Conservation (phyloP, 163 green algal genomes). For the Scenedesmus sp. region DNA sequence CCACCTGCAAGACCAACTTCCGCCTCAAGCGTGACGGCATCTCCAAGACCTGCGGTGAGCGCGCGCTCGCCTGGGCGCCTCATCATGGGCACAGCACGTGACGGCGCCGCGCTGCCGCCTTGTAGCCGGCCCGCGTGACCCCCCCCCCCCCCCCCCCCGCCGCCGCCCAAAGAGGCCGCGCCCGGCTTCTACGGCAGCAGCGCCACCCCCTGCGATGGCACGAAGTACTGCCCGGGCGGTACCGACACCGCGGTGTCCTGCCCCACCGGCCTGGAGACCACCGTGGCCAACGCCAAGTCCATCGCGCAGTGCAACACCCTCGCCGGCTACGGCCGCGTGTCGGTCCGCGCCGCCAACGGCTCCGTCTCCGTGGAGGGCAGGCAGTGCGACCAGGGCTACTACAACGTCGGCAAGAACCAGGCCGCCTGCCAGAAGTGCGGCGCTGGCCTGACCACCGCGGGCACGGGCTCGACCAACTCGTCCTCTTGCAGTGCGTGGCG, state of each 20-base stretch:
- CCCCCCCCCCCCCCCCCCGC: too few relatives aligned
- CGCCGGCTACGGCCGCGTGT: conserved; percentile 4
- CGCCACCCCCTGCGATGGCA: too few relatives aligned
- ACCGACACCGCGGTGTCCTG: background rate
- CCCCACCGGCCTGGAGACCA: background rate
- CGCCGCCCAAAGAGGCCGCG: too few relatives aligned
- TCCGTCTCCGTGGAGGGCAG: background rate
- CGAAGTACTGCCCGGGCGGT: too few relatives aligned
- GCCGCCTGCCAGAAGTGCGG: background rate
- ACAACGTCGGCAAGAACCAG: background rate
- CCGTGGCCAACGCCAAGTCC: background rate
- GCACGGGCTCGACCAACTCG: too few relatives aligned
- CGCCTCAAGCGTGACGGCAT: conserved; percentile 10
- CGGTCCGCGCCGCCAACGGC: background rate
- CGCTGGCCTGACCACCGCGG: too few relatives aligned
- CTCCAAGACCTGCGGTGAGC: conserved; percentile 21
- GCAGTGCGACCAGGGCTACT: background rate
- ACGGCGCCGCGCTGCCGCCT: too few relatives aligned
- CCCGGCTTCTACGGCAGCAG: too few relatives aligned
- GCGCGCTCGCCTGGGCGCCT: too few relatives aligned
- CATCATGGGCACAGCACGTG: too few relatives aligned
- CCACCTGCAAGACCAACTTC: conserved; percentile 2
- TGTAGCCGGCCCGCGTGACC: too few relatives aligned
- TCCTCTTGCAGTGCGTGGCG: too few relatives aligned
- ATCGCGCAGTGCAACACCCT: background rate